These are phyloP conservation scores for Leishmania major DNA, from an alignment of 208 protist genomes.

Conservation along the genomic window DNA sequence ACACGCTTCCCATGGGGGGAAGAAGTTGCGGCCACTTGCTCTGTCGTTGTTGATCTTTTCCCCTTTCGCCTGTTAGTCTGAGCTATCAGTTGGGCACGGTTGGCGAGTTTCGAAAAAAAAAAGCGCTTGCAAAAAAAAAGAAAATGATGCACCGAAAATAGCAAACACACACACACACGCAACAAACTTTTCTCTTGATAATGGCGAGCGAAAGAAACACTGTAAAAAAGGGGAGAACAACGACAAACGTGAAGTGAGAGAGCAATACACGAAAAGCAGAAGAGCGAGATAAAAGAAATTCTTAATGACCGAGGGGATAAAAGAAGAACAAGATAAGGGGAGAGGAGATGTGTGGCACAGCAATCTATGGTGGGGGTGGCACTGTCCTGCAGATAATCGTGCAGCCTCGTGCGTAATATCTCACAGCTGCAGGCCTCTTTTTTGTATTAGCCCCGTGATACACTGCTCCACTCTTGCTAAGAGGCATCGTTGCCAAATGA, in stretches of 20 bases:
- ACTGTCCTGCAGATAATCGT: not conserved
- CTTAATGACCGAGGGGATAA: not conserved
- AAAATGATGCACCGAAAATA: not conserved
- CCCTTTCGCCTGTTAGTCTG: not conserved
- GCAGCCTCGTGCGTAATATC: not conserved
- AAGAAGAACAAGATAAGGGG: conserved; percentile 4
- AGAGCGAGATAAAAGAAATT: not conserved
- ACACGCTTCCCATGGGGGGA: not conserved
- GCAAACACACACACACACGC: not conserved
- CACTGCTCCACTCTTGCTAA: not conserved
- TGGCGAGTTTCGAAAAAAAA: not conserved
- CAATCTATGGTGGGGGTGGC: not conserved
- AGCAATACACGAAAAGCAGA: not conserved
- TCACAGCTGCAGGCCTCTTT: not conserved
- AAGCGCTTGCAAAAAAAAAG: not conserved
- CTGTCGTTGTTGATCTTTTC: not conserved
- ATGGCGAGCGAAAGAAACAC: not conserved
- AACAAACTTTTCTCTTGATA: not conserved
- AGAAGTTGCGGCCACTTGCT: not conserved
- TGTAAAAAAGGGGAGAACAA: not conserved
- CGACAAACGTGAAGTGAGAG: not conserved
- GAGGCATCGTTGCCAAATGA: conserved; percentile 8
- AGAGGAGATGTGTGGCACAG: not conserved
- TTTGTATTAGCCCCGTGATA: not conserved
- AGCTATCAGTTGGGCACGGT: not conserved